These are phyloP conservation scores for Lithospermum erythrorhizon DNA, from an alignment of 257 asterid species.

Conservation along the genomic window DNA sequence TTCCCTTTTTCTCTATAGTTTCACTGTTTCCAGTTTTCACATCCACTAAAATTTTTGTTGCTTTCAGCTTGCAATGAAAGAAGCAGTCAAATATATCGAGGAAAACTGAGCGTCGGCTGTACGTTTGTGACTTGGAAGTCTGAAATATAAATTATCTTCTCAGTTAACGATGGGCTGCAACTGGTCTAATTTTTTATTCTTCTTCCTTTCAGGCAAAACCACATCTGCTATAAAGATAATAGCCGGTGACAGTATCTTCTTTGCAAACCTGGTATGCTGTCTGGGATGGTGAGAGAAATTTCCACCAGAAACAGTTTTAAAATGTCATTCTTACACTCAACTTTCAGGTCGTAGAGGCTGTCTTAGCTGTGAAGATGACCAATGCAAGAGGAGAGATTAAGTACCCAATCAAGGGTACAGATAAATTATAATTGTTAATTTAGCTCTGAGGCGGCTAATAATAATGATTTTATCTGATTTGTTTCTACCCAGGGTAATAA, in stretches of 20 bases:
- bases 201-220: conserved; percentile 47
- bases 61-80: conserved; percentile 94
- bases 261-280: conserved; percentile 64
- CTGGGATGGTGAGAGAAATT: no score
- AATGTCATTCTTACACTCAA: neutral
- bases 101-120: conserved; percentile 87
- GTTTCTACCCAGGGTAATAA: conserved; percentile 59
- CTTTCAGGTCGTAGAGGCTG: conserved; percentile 81
- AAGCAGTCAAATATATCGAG: conserved; percentile 95
- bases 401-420: conserved; percentile 79
- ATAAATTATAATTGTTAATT: no score
- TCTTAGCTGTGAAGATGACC: conserved; percentile 71
- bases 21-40: neutral
- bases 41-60: conserved; percentile 9
- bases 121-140: neutral
- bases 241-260: conserved; percentile 76
- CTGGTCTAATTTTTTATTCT: neutral
- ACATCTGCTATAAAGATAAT: conserved; percentile 96
- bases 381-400: conserved; percentile 77
- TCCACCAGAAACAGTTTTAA: no score
- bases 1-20: neutral
- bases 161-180: neutral
- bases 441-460: no score
- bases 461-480: conserved; percentile 12
- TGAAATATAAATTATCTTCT: no score